Percentiles rank a stretch among this genome's conserved stretches.
Evolutionary conservation across 306 rosid genomes (phyloP).

Genomic region (Sophora flavescens): DNA sequence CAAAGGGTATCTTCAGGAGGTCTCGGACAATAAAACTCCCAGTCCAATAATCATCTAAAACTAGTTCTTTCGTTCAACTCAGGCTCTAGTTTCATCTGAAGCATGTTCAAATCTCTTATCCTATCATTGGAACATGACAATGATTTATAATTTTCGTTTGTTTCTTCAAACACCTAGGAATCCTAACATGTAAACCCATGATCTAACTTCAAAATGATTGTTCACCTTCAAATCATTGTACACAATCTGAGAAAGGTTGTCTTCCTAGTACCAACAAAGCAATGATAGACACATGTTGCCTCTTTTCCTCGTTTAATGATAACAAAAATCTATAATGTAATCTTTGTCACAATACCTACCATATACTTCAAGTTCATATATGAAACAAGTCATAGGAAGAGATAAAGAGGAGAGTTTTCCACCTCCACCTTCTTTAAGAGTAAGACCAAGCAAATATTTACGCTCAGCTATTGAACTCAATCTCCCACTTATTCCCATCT

Average conservation of each 20-base stretch:
- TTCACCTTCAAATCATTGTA: not conserved
- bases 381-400: too few species aligned
- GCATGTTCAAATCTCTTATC: not conserved
- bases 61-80: not conserved
- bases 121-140: not conserved
- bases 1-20: not conserved
- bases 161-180: not conserved
- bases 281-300: not conserved
- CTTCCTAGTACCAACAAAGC: not conserved
- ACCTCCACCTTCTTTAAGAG: too few species aligned
- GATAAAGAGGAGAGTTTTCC: too few species aligned
- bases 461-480: too few species aligned
- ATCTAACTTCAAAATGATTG: not conserved
- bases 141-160: not conserved
- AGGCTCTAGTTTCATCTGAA: not conserved
- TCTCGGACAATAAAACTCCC: not conserved
- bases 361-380: too few species aligned
- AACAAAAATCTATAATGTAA: too few species aligned
- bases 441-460: too few species aligned
- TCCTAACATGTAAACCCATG: not conserved
- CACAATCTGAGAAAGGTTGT: constrained; percentile 4
- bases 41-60: not conserved
- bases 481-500: too few species aligned
- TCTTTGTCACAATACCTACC: too few species aligned
- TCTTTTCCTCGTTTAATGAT: too few species aligned